These are phyloP conservation scores for Corrigiola litoralis DNA, from an alignment of 179 eudicot species.

Conservation along the genomic window DNA sequence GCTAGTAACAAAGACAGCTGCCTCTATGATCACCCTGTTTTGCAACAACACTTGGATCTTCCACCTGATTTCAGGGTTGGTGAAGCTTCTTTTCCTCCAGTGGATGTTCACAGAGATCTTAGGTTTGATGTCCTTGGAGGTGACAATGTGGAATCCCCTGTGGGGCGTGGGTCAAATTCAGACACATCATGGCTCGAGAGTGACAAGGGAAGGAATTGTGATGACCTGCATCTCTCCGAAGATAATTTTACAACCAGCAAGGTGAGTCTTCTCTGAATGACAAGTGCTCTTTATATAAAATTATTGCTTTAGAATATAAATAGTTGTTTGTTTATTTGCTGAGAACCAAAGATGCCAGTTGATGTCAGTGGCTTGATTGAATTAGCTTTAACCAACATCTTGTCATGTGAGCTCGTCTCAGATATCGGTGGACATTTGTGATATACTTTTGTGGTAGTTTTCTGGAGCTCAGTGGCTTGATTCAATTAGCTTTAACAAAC, in stretches of 20 bases:
- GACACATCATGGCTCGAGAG: conserved; percentile 21
- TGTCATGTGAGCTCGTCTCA: not conserved
- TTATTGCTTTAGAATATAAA: conserved; percentile 1
- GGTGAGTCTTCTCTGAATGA: conserved; percentile 32
- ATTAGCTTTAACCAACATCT: not conserved
- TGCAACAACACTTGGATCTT: conserved; percentile 22
- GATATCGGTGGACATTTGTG: not conserved
- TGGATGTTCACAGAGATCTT: conserved; percentile 26
- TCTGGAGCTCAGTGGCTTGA: too few relatives aligned
- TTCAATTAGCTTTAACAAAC: not conserved
- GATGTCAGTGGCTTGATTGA: not conserved
- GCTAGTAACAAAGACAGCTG: conserved; percentile 16
- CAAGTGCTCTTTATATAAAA: not conserved
- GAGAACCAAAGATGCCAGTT: not conserved
- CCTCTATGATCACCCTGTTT: conserved; percentile 14
- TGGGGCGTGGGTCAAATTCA: conserved; percentile 23
- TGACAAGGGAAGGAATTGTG: conserved; percentile 11
- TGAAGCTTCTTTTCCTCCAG: conserved; percentile 29
- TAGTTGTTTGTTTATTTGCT: not conserved
- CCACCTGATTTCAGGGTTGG: conserved; percentile 26
- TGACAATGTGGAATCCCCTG: conserved; percentile 15
- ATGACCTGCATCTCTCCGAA: conserved; percentile 28
- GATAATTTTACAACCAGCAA: conserved; percentile 35
- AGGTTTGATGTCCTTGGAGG: conserved; percentile 22
- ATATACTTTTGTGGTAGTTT: too few relatives aligned